phyloP scores from a whole-genome alignment of 73 alveolate genomes.

The Paramecium pentaurelia region DNA sequence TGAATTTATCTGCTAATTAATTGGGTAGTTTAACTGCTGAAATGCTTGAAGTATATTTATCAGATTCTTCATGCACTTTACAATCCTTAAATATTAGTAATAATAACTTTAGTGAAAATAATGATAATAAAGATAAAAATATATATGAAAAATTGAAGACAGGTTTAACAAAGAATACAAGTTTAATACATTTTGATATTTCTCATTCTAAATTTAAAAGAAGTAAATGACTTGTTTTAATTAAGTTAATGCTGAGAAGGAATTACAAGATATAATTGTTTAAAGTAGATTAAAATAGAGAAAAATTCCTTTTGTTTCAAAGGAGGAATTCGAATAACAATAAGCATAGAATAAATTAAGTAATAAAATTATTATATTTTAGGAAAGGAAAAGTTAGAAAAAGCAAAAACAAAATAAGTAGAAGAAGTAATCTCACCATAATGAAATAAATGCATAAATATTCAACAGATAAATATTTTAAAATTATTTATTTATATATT shows the following conservation, averaged over 20 bases:
- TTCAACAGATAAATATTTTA: neutral
- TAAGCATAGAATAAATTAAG: neutral
- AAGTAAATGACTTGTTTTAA: neutral
- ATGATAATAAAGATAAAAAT: neutral
- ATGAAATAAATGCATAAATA: neutral
- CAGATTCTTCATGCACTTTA: constrained; percentile 66
- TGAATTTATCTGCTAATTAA: constrained; percentile 73
- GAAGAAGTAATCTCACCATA: neutral
- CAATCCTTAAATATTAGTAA: constrained; percentile 63
- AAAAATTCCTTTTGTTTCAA: constrained; percentile 63
- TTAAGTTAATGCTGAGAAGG: constrained; percentile 53
- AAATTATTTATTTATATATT: neutral
- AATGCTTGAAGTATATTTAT: constrained; percentile 37
- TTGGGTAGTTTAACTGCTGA: constrained; percentile 61
- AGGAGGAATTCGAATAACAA: neutral
- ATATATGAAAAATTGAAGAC: constrained; percentile 58
- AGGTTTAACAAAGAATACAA: constrained; percentile 62
- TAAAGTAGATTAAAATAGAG: constrained; percentile 61
- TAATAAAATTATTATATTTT: neutral
- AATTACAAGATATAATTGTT: constrained; percentile 69
- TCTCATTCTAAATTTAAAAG: constrained; percentile 68
- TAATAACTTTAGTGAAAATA: constrained; percentile 63
- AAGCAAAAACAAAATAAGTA: neutral
- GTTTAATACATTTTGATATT: constrained; percentile 68
- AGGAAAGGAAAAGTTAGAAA: constrained; percentile 17